A percentile compares a stretch with the other conserved stretches of the same genome.
These are phyloP conservation scores for Diplodia mutila DNA, from an alignment of 2,329 filamentous ascomycete species.

Conservation along the genomic window DNA sequence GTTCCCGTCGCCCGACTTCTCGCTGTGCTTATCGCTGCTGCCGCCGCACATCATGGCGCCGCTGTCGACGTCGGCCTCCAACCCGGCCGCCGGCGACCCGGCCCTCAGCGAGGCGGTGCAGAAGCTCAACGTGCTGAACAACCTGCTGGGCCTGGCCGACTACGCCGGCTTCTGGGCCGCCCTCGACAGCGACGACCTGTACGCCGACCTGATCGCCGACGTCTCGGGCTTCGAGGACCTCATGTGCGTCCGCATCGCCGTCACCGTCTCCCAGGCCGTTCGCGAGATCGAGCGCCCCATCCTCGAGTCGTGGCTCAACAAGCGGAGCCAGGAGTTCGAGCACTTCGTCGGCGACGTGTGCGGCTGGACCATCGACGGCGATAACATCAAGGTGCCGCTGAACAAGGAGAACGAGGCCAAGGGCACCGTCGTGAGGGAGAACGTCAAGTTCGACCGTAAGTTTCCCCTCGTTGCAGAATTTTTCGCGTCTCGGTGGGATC, in stretches of 20 bases:
- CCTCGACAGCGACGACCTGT: conserved; percentile 90
- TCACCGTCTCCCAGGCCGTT: conserved; percentile 84
- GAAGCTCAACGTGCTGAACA: conserved; percentile 83
- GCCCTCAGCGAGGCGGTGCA: conserved; percentile 84
- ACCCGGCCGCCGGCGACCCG: conserved; percentile 63
- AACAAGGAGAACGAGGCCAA: conserved; percentile 98
- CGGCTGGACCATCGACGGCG: conserved; percentile 78
- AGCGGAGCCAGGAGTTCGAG: conserved; percentile 52
- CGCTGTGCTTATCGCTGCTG: conserved; percentile 89
- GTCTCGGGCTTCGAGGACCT: conserved; percentile 94
- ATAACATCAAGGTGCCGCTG: conserved; percentile 73
- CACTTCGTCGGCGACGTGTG: conserved; percentile 60
- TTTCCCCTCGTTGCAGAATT: conserved; percentile 25
- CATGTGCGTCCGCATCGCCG: conserved; percentile 86
- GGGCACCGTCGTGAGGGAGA: conserved; percentile 88
- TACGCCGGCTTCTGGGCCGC: conserved; percentile 93
- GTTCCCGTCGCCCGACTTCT: conserved; percentile 96
- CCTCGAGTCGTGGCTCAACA: conserved; percentile 55
- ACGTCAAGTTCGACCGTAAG: conserved; percentile 81
- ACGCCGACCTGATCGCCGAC: conserved; percentile 92
- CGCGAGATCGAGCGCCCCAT: conserved; percentile 64
- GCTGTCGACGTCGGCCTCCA: conserved; percentile 52
- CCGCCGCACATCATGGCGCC: conserved; percentile 77
- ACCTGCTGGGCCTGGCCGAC: conserved; percentile 84
- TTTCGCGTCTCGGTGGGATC: neutral